phyloP scores from a whole-genome alignment of 495 filamentous ascomycete species.

The Aspergillus hancockii region DNA sequence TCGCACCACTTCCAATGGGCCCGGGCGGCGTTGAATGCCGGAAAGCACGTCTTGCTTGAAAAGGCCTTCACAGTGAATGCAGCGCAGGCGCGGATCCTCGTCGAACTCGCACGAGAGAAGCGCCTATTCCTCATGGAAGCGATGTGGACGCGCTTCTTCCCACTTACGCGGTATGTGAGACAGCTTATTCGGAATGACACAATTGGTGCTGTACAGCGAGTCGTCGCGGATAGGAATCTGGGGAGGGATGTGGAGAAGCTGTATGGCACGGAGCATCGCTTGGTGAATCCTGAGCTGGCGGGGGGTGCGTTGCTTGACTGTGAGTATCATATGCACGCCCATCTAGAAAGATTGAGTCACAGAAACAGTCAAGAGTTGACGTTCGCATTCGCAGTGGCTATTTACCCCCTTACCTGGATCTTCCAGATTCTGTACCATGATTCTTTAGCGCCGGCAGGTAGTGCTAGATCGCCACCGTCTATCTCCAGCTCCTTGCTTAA shows the following conservation, averaged over 20 bases:
- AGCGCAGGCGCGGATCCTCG: conserved; percentile 63
- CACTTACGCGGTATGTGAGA: conserved; percentile 64
- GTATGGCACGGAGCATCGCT: conserved; percentile 55
- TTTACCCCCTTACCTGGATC: conserved; percentile 78
- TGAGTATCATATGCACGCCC: conserved; percentile 13
- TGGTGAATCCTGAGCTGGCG: conserved; percentile 72
- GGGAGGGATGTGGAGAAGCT: conserved; percentile 37
- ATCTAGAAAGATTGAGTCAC: neutral
- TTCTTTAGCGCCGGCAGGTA: conserved; percentile 22
- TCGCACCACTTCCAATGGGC: conserved; percentile 72
- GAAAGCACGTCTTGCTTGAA: conserved; percentile 47
- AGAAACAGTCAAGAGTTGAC: neutral
- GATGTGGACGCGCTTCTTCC: conserved; percentile 82
- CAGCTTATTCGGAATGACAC: conserved; percentile 57
- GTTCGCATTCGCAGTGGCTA: conserved; percentile 49
- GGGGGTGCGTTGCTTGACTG: conserved; percentile 73
- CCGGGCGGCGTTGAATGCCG: conserved; percentile 37
- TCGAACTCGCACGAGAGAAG: conserved; percentile 65
- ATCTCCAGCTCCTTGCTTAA: conserved; percentile 29
- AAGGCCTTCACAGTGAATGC: conserved; percentile 67
- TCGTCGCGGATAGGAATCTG: conserved; percentile 59
- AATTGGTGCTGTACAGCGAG: conserved; percentile 67
- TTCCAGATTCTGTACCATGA: conserved; percentile 60
- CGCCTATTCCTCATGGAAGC: conserved; percentile 84
- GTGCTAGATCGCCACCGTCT: neutral